A percentile compares a stretch with the other conserved stretches of the same genome.
These are phyloP conservation scores for Taiozyma sp. DNA, from an alignment of 1,139 yeast species.

Conservation along the genomic window DNA sequence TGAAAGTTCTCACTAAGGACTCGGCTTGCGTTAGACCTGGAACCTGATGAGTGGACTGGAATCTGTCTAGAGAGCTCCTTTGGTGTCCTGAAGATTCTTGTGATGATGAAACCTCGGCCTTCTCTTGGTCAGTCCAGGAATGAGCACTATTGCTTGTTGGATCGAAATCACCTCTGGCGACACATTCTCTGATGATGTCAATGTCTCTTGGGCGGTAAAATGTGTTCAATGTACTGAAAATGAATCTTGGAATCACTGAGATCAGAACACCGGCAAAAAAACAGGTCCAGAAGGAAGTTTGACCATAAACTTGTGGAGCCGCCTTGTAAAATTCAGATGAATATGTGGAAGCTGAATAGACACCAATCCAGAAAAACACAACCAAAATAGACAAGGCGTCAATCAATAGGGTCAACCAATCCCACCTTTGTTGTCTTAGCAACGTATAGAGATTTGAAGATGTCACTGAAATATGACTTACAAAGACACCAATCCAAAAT, in stretches of 20 bases:
- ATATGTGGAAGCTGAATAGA: conserved; percentile 61
- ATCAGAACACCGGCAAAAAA: conserved; percentile 62
- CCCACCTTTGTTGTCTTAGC: conserved; percentile 90
- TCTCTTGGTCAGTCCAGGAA: conserved; percentile 4
- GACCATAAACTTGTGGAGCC: conserved; percentile 69
- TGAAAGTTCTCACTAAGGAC: conserved; percentile 27
- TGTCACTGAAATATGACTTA: conserved; percentile 71
- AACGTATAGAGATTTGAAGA: conserved; percentile 79
- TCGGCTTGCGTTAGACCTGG: conserved; percentile 13
- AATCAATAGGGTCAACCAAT: conserved; percentile 71
- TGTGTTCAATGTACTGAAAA: conserved; percentile 56
- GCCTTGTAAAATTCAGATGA: conserved; percentile 73
- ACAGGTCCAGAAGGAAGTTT: conserved; percentile 77
- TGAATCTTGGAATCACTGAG: conserved; percentile 73
- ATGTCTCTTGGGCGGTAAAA: conserved; percentile 69
- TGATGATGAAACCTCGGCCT: conserved; percentile 7
- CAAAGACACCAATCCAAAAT: conserved; percentile 77
- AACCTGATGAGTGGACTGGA: conserved; percentile 7
- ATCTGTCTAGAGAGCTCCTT: not conserved
- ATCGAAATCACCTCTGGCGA: conserved; percentile 48
- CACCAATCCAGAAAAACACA: conserved; percentile 83
- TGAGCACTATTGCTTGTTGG: conserved; percentile 22
- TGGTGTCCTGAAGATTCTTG: conserved; percentile 1
- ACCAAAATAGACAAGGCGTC: conserved; percentile 61
- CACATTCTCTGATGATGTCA: conserved; percentile 81